Conservation (phyloP, 1,284 basidiomycete genomes). For the Ceratobasidium sp. region DNA sequence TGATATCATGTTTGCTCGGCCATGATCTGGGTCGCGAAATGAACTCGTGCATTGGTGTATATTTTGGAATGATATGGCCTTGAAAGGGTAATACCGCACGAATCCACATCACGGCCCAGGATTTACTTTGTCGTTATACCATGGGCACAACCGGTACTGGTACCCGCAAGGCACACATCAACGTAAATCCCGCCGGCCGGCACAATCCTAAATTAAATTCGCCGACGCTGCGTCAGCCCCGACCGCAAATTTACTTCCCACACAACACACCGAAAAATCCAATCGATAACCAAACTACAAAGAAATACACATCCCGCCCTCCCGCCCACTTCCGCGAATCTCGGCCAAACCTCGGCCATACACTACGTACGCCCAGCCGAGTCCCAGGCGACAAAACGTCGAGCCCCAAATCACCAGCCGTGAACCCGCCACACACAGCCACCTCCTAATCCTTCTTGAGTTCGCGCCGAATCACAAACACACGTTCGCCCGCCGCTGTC, state of each 20-base stretch:
- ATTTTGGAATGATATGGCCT: not conserved
- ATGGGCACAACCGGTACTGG: not conserved
- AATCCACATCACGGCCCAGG: not conserved
- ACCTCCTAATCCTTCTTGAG: constrained; percentile 69
- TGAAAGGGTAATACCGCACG: too few relatives aligned
- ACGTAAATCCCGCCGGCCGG: not conserved
- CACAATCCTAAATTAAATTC: not conserved
- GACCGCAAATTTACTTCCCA: not conserved
- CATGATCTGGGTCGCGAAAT: too few relatives aligned
- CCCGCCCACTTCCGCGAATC: not conserved
- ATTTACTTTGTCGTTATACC: not conserved
- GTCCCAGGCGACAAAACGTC: not conserved
- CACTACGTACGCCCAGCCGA: constrained; percentile 11
- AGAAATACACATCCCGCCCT: not conserved
- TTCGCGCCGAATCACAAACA: constrained; percentile 74
- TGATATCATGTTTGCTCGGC: constrained; percentile 68
- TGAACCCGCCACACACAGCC: not conserved
- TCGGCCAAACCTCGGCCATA: constrained; percentile 2
- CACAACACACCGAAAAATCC: constrained; percentile 1
- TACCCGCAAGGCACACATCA: not conserved
- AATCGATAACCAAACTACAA: constrained; percentile 12
- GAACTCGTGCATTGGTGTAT: too few relatives aligned
- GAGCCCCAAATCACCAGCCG: not conserved
- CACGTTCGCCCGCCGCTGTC: constrained; percentile 60
- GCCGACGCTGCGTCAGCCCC: not conserved